These are phyloP conservation scores for Naganishia liquefaciens DNA, from an alignment of 1,284 basidiomycete genomes.

Conservation along the genomic window DNA sequence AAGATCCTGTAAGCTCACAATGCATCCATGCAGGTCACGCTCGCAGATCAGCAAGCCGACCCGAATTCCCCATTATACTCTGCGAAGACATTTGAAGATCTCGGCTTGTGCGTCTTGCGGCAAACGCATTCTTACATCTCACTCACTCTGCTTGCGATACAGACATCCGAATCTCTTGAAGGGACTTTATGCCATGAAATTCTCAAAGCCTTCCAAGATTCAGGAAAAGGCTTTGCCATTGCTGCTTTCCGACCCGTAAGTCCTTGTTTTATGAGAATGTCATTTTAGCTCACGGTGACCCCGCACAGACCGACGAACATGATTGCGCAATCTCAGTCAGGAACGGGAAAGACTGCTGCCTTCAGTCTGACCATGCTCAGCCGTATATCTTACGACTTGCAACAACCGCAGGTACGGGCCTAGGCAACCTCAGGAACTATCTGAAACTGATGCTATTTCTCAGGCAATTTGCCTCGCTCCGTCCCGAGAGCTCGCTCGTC, in stretches of 20 bases:
- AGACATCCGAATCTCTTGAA: slow-evolving; percentile 88
- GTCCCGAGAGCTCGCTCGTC: slow-evolving; percentile 89
- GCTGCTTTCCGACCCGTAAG: slow-evolving; percentile 84
- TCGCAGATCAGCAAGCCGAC: slow-evolving; percentile 95
- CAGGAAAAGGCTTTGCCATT: slow-evolving; percentile 96
- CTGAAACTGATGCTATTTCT: neutral
- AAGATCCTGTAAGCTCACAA: neutral
- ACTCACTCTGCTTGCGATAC: slow-evolving; percentile 32
- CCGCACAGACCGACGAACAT: slow-evolving; percentile 81
- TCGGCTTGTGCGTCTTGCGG: slow-evolving; percentile 72
- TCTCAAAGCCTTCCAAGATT: slow-evolving; percentile 97
- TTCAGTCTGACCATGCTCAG: slow-evolving; percentile 98
- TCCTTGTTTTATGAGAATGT: slow-evolving; percentile 23
- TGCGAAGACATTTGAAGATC: slow-evolving; percentile 90
- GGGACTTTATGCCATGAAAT: slow-evolving; percentile 95
- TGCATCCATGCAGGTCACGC: slow-evolving; percentile 70
- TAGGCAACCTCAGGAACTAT: too few relatives aligned
- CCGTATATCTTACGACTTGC: slow-evolving; percentile 79
- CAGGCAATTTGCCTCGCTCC: slow-evolving; percentile 89
- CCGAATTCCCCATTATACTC: slow-evolving; percentile 94
- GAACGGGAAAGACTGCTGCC: slow-evolving; percentile 98
- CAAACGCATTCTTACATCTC: slow-evolving; percentile 17
- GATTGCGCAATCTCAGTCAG: slow-evolving; percentile 99
- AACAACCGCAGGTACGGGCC: slow-evolving; percentile 74
- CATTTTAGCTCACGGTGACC: neutral